These are phyloP conservation scores for Kalmusia sp. DNA, from an alignment of 2,329 filamentous ascomycete species.

Conservation along the genomic window DNA sequence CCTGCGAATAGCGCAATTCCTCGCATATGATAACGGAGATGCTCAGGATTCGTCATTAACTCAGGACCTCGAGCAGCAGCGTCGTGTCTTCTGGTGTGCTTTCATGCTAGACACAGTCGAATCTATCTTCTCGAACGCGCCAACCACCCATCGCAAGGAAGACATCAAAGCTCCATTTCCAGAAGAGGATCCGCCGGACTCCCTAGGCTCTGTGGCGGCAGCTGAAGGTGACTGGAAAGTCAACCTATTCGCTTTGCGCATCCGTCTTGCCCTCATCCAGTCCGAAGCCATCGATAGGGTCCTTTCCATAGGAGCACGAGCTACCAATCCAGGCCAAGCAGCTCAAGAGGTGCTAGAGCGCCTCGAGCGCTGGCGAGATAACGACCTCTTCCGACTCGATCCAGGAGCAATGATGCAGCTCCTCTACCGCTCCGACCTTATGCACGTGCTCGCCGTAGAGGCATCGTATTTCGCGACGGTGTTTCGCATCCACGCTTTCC, in stretches of 20 bases:
- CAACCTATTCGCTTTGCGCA: slow-evolving; percentile 28
- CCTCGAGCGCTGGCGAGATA: slow-evolving; percentile 22
- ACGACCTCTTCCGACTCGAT: slow-evolving; percentile 28
- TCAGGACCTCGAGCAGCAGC: slow-evolving; percentile 25
- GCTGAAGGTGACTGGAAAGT: slow-evolving; percentile 30
- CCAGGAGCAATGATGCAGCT: slow-evolving; percentile 27
- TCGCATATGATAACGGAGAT: slow-evolving; percentile 25
- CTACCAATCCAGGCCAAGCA: slow-evolving; percentile 9
- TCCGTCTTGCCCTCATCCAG: slow-evolving; percentile 28
- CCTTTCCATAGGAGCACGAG: slow-evolving; percentile 16
- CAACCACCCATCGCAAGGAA: slow-evolving; percentile 25
- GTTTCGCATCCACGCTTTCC: slow-evolving; percentile 26
- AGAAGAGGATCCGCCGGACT: slow-evolving; percentile 19
- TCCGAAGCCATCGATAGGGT: slow-evolving; percentile 32
- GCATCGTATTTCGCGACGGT: slow-evolving; percentile 34
- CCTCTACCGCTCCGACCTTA: slow-evolving; percentile 33
- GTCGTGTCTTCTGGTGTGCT: slow-evolving; percentile 33
- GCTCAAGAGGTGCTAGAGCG: slow-evolving; percentile 13
- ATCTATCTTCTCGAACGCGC: slow-evolving; percentile 23
- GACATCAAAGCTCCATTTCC: slow-evolving; percentile 21
- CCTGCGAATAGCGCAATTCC: slow-evolving; percentile 27
- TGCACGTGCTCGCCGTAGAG: slow-evolving; percentile 27
- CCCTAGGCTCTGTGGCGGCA: slow-evolving; percentile 23
- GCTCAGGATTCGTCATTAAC: not conserved
- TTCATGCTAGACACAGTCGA: slow-evolving; percentile 27